These are phyloP conservation scores for Fusarium zealandicum DNA, from an alignment of 2,329 filamentous ascomycete genomes.

Conservation along the genomic window DNA sequence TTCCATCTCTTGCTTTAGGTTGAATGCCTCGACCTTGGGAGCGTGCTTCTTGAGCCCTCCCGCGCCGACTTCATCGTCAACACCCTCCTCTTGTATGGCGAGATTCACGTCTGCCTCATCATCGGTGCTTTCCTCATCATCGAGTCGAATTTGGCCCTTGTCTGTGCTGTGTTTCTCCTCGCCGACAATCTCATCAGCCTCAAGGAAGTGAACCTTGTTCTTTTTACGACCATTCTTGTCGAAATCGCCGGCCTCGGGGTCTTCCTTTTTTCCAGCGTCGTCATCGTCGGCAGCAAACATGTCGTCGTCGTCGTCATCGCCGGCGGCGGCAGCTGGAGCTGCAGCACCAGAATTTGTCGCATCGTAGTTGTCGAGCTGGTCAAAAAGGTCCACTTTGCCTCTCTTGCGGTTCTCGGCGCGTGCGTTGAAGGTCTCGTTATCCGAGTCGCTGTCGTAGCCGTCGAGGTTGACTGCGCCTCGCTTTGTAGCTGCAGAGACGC, in stretches of 20 bases:
- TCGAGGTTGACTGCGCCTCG: conserved; percentile 95
- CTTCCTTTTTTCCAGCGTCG: conserved; percentile 50
- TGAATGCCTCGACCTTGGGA: conserved; percentile 94
- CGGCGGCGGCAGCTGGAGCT: conserved; percentile 60
- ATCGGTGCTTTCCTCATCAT: conserved; percentile 63
- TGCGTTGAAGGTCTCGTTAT: conserved; percentile 86
- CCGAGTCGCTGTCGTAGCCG: conserved; percentile 94
- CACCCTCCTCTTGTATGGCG: conserved; percentile 74
- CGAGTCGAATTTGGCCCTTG: conserved; percentile 73
- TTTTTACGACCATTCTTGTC: conserved; percentile 62
- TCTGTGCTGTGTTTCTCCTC: conserved; percentile 77
- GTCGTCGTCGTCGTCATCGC: conserved; percentile 64
- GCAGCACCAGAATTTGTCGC: conserved; percentile 50
- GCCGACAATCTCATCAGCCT: conserved; percentile 74
- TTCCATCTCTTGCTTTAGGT: conserved; percentile 88
- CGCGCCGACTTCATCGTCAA: conserved; percentile 89
- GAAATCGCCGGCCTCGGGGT: conserved; percentile 46
- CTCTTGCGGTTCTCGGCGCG: conserved; percentile 68
- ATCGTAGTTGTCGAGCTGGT: conserved; percentile 63
- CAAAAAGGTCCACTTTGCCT: conserved; percentile 58
- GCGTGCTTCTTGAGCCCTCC: conserved; percentile 93
- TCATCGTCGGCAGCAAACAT: conserved; percentile 81
- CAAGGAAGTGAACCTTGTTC: conserved; percentile 68
- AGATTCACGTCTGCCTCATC: conserved; percentile 74
- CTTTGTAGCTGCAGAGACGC: conserved; percentile 78